Conservation (phyloP, 768 basidiomycete genomes). For the Serendipita sp. region DNA sequence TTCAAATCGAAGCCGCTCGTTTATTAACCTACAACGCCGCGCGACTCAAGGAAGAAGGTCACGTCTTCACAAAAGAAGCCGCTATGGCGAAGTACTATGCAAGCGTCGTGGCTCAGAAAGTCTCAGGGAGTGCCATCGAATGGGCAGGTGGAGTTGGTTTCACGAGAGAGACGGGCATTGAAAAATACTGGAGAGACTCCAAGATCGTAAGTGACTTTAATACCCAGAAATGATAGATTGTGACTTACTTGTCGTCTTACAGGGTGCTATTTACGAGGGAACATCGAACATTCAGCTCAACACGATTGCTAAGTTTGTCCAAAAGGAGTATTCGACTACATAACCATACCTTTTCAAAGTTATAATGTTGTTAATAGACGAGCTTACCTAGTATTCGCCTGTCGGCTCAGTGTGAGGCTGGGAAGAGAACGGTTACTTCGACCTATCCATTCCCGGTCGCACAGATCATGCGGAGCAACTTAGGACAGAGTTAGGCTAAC, state of each 20-base stretch:
- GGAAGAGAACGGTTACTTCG: too few species aligned
- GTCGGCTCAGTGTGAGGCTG: too few species aligned
- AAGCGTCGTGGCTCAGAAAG: constrained; percentile 76
- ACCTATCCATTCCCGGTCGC: too few species aligned
- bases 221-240: not conserved
- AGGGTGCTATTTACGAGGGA: constrained; percentile 88
- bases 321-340: constrained; percentile 53
- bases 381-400: too few species aligned
- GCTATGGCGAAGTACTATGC: constrained; percentile 97
- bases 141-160: constrained; percentile 92
- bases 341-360: constrained; percentile 15
- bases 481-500: too few species aligned
- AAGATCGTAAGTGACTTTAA: constrained; percentile 66
- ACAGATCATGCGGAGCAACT: too few species aligned
- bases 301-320: constrained; percentile 85
- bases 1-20: constrained; percentile 79
- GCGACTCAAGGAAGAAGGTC: constrained; percentile 67
- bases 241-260: not conserved
- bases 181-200: constrained; percentile 93
- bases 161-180: constrained; percentile 86
- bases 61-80: constrained; percentile 76
- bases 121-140: constrained; percentile 82
- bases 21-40: constrained; percentile 95
- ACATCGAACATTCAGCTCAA: constrained; percentile 97
- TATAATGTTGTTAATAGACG: not conserved